Evolutionary conservation across 2,329 filamentous ascomycete genomes (phyloP).

Genomic region (Ceratocystis colombiana): DNA sequence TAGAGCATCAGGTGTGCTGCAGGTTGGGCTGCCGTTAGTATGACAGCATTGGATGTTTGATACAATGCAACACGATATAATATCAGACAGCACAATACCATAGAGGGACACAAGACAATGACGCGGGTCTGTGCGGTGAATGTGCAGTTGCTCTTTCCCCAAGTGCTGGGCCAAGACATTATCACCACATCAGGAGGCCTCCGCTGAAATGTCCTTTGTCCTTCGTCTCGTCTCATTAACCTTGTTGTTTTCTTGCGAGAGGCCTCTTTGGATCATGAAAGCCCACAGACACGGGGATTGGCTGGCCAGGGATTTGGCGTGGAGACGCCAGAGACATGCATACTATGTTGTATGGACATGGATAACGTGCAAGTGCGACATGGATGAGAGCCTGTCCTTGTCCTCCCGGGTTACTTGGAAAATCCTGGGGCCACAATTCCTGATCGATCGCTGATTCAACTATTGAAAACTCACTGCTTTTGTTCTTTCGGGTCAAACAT

Average conservation of each 20-base stretch:
- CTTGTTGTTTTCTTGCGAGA: constrained; percentile 2
- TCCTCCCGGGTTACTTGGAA: background rate
- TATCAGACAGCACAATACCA: background rate
- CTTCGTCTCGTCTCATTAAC: background rate
- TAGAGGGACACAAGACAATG: background rate
- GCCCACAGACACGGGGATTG: background rate
- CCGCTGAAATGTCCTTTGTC: constrained; percentile 25
- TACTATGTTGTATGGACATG: background rate
- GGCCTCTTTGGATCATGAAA: constrained; percentile 7
- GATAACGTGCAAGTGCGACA: background rate
- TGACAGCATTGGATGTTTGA: background rate
- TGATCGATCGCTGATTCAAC: background rate
- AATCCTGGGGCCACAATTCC: background rate
- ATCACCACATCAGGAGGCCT: constrained; percentile 28
- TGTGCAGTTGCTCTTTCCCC: background rate
- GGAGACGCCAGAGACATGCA: background rate
- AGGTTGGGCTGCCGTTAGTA: background rate
- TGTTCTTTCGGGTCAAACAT: background rate
- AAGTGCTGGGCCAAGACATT: constrained; percentile 23
- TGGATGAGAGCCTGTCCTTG: background rate
- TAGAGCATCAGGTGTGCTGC: no score
- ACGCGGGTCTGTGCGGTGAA: background rate
- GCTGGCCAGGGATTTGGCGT: background rate
- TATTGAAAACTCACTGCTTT: background rate
- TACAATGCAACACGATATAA: background rate